Percentiles rank a stretch among this genome's conserved stretches.
phyloP scores from a whole-genome alignment of 2,329 filamentous ascomycete species.

The Clarireedia paspali region DNA sequence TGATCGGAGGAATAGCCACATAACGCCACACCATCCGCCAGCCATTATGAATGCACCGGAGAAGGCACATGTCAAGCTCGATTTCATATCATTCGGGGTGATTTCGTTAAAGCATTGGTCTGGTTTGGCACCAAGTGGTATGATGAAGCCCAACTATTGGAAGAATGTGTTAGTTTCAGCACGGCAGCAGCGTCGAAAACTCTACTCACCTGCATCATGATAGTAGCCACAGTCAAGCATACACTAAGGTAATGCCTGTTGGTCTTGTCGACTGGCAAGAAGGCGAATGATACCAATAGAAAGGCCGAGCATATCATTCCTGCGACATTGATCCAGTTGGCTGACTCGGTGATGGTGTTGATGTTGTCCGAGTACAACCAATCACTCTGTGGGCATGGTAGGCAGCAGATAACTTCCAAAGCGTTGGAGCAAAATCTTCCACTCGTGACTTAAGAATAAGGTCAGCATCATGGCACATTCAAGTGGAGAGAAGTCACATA shows the following conservation, averaged over 20 bases:
- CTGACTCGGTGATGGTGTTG: slow-evolving; percentile 49
- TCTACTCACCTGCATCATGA: slow-evolving; percentile 68
- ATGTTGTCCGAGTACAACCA: slow-evolving; percentile 63
- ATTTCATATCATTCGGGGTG: slow-evolving; percentile 88
- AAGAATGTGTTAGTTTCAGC: slow-evolving; percentile 13
- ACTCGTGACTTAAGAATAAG: slow-evolving; percentile 34
- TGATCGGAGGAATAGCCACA: slow-evolving; percentile 88
- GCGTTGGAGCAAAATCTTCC: slow-evolving; percentile 52
- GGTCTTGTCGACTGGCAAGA: slow-evolving; percentile 81
- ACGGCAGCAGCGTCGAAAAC: background rate
- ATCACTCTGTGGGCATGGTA: slow-evolving; percentile 82
- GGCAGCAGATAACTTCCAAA: slow-evolving; percentile 60
- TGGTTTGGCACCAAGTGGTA: slow-evolving; percentile 72
- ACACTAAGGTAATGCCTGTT: slow-evolving; percentile 90
- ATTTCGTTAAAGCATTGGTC: slow-evolving; percentile 82
- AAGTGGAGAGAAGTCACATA: slow-evolving; percentile 35
- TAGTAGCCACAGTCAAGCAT: slow-evolving; percentile 67
- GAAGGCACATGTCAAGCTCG: slow-evolving; percentile 72
- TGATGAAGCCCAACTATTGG: slow-evolving; percentile 73
- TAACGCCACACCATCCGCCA: slow-evolving; percentile 74
- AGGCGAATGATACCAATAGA: slow-evolving; percentile 69
- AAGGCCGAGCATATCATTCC: slow-evolving; percentile 67
- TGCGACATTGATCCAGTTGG: slow-evolving; percentile 78
- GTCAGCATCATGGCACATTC: background rate
- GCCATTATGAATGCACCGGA: slow-evolving; percentile 81